Evolutionary conservation across 1,284 basidiomycete genomes (phyloP).

Genomic region (Papiliotrema terrestris): DNA sequence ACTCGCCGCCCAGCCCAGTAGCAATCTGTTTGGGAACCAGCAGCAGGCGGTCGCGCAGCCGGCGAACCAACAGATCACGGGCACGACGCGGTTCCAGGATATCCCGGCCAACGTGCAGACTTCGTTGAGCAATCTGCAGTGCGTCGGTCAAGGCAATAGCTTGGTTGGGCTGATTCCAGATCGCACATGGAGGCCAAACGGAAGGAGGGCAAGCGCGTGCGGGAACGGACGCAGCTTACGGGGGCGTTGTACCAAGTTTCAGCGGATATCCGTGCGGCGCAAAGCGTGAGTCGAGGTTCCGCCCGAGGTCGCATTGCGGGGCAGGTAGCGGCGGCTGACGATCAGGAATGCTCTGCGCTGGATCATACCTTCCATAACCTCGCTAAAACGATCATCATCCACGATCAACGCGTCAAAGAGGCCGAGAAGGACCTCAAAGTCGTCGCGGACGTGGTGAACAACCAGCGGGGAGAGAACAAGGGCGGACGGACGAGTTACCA

Average conservation of each 20-base stretch:
- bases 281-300: constrained; percentile 22
- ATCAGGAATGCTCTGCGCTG: constrained; percentile 34
- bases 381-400: constrained; percentile 23
- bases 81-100: constrained; percentile 41
- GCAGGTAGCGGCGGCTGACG: constrained; percentile 1
- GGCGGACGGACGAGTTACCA: constrained; percentile 16
- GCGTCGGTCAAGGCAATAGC: constrained; percentile 5
- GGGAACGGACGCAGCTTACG: too few relatives aligned
- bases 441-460: constrained; percentile 40
- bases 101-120: constrained; percentile 37
- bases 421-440: constrained; percentile 33
- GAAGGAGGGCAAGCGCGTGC: too few relatives aligned
- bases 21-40: constrained; percentile 14
- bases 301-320: too few relatives aligned
- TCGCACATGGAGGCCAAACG: constrained; percentile 33
- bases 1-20: background rate
- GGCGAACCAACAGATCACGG: constrained; percentile 20
- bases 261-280: constrained; percentile 34
- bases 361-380: constrained; percentile 32
- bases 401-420: constrained; percentile 24
- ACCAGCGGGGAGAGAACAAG: too few relatives aligned
- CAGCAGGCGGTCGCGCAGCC: constrained; percentile 9
- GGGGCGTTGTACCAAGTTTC: too few relatives aligned
- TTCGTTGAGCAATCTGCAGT: constrained; percentile 42
- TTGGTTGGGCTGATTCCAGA: constrained; percentile 7